Base-by-base conservation (phyloP, 345 rosid genomes). In the Lagerstroemia speciosa region DNA sequence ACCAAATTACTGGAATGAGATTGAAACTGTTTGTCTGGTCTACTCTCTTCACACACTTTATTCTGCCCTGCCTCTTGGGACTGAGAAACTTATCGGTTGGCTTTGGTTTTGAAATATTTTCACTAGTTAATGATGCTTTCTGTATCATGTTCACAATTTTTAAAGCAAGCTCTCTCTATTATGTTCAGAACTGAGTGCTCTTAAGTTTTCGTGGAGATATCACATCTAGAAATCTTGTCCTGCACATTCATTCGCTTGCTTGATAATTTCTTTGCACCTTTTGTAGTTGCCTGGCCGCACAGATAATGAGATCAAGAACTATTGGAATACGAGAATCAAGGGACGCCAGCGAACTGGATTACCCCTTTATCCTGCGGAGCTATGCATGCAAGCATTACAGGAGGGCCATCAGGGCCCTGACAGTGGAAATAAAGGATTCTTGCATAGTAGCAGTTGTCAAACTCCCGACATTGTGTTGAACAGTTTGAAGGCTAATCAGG, bases 301-400 rank as follows among this genome's bases (percentile, higher is more conserved):
- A 53, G 99, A 94, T 85, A 94, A 94, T 77, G 99, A 94, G 87
- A 91, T 94, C 80, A 94, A 94, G 78, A 94, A 94, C 82, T 94
- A 94, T 72, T 94, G 99, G 99, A 94, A 94, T 82, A 94, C 99
- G 22, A 80, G 97, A 69, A 87, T 91, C 72, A 94, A 94, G 81
- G 82, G 99, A 71, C 93, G 93, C 26, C 95, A 85, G 64, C 86
- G 96, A 65, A 98, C 97, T 75, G 99, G 98, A 26, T 87, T 94
- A 67, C 98, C 99, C 22, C 96, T 94, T 69, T 94, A 94, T 82
- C 97, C 99, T 72, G 86, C 96, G 33, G 96, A 88, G 71, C 74
- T 88, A 69, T 80, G 82, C 73, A 78, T 79, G 67, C 93, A 87
- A 75, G 84, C 85, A 58, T 50, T 76, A 77, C 91, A 86, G 62